Percentiles rank a stretch among this genome's conserved stretches.
phyloP scores from a whole-genome alignment of 2,329 filamentous ascomycete species.

The Penicillium sp. region DNA sequence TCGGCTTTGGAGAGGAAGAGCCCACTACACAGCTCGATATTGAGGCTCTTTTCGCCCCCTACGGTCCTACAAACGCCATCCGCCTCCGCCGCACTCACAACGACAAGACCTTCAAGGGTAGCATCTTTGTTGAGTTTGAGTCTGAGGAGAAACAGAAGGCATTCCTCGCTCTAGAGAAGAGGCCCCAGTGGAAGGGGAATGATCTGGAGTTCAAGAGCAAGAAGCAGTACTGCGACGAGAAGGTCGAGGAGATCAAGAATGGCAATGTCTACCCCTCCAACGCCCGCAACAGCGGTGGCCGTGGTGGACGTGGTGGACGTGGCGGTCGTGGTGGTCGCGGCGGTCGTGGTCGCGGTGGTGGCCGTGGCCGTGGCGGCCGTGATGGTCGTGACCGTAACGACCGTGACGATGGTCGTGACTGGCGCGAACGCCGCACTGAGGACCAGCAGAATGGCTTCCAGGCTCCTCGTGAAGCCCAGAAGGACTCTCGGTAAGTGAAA shows the following conservation, averaged over 20 bases:
- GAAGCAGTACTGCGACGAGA: conserved; percentile 78
- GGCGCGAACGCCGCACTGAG: conserved; percentile 45
- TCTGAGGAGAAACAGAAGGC: conserved; percentile 73
- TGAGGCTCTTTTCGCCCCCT: conserved; percentile 83
- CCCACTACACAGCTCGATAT: conserved; percentile 87
- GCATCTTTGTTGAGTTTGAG: conserved; percentile 90
- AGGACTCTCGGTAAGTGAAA: conserved; percentile 43
- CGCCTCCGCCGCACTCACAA: conserved; percentile 74
- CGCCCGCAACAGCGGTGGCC: conserved; percentile 37
- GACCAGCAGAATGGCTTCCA: conserved; percentile 45
- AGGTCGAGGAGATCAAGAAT: conserved; percentile 67
- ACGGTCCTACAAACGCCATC: conserved; percentile 74
- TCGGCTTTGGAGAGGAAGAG: conserved; percentile 68
- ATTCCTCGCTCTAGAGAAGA: conserved; percentile 76
- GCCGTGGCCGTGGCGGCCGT: conserved; percentile 35
- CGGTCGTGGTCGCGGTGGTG: conserved; percentile 48
- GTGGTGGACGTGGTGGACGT: conserved; percentile 46
- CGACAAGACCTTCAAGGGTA: conserved; percentile 83
- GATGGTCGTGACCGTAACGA: conserved; percentile 27
- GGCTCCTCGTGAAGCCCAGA: conserved; percentile 31
- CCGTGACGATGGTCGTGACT: conserved; percentile 38
- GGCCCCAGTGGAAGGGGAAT: conserved; percentile 79
- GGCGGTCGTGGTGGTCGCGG: conserved; percentile 33
- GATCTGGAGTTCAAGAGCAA: conserved; percentile 83
- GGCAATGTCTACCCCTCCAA: conserved; percentile 61